Base-by-base conservation (phyloP, 345 rosid species). In the Eucalyptus pauciflora region DNA sequence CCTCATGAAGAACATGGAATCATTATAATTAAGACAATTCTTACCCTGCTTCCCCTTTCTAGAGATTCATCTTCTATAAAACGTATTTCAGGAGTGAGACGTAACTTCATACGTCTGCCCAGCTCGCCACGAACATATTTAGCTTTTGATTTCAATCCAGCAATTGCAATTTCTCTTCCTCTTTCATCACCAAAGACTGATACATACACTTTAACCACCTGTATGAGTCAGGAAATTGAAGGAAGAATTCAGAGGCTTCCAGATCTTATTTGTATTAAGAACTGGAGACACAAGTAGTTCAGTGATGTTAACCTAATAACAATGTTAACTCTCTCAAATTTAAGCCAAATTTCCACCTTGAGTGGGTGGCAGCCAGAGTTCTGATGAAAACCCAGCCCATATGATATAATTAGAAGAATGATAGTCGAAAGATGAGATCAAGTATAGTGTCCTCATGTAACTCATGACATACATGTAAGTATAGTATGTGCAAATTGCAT, bases 131-230 rank as follows among this genome's bases (percentile, higher is more conserved):
- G 94, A 86, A 96, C 98, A 49, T 97, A 96, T 79, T 94, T 96
- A 52, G 96, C 94, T 90, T 97, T 96, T 8, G 99, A 90, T 89
- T 96, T 96, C 91, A 97, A 92, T 62, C 99, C 99, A 25, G 98
- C 96, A 89, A 96, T 90, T 1, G 98, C 99, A 88, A 96, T 94
- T 45, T 96, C 98, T 93, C 93, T 96, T 87, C 99, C 99, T 92
- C 98, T 94, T 86, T 97, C 99, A 88, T 97, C 99, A 9, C 99
- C 99, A 88, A 96, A 97, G 87, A 96, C 99, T 17, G 99, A 97
- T 31, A 97, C 96, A 91, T 94, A 97, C 13, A 96, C 99, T 92
- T 97, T 97, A 50, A 96, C 99, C 89, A 97, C 98, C 99, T 96
- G 88, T 89, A 81, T 22, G 13, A 43, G 31, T 51, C 89, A 71